These are phyloP conservation scores for Stygiomarasmius scandens DNA, from an alignment of 1,284 basidiomycete species.

Conservation along the genomic window DNA sequence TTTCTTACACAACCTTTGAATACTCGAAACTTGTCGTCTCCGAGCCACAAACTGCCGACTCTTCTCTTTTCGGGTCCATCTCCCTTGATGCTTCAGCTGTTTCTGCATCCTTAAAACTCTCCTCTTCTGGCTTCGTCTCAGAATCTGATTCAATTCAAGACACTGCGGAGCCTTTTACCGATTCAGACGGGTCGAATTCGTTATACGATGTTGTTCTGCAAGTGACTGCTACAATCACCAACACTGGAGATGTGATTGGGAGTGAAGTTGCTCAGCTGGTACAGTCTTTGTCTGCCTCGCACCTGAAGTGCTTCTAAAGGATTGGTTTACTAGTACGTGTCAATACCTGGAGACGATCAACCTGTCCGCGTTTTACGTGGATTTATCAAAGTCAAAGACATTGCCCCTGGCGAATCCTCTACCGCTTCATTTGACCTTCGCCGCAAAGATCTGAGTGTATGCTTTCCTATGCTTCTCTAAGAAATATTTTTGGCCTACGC, in stretches of 20 bases:
- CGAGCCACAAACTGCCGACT: conserved; percentile 15
- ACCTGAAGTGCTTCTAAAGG: too few species aligned
- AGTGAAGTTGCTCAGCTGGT: conserved; percentile 12
- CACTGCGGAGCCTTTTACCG: conserved; percentile 5
- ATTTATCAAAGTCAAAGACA: conserved; percentile 3
- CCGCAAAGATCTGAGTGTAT: conserved; percentile 4
- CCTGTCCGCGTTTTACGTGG: conserved; percentile 7
- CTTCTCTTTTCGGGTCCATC: too few species aligned
- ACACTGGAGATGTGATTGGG: conserved; percentile 4
- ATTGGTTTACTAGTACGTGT: conserved; percentile 7
- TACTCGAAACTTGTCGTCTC: conserved; percentile 48
- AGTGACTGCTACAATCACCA: conserved; percentile 1
- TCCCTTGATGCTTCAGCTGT: too few species aligned
- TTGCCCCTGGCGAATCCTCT: neutral
- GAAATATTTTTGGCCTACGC: too few species aligned
- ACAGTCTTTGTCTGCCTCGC: too few species aligned
- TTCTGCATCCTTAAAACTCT: too few species aligned
- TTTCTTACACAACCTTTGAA: conserved; percentile 70
- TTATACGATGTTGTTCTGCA: conserved; percentile 7
- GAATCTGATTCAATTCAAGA: neutral
- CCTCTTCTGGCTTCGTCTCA: too few species aligned
- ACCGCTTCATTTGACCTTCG: neutral
- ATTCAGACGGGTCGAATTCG: conserved; percentile 5
- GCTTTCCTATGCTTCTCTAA: too few species aligned
- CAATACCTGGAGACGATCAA: conserved; percentile 6